Conservation (phyloP, 192 early-diverging fungal genomes). For the Geranomyces michiganensis region DNA sequence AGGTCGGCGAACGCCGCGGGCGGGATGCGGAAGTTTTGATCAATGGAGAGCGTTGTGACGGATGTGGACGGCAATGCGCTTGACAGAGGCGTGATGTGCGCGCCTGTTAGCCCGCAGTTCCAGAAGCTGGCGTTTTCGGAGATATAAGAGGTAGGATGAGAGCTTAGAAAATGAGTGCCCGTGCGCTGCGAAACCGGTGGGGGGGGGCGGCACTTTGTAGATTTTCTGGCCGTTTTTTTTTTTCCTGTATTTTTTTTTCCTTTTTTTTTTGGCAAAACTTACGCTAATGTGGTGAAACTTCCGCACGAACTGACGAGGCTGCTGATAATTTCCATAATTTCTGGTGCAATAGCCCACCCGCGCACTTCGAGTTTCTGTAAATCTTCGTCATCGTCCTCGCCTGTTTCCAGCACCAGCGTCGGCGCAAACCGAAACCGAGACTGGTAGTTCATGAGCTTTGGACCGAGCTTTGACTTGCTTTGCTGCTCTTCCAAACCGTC, state of each 20-base stretch:
- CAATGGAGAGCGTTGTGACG: slow-evolving; percentile 43
- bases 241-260: too few species aligned
- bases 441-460: slow-evolving; percentile 29
- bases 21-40: slow-evolving; percentile 54
- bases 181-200: too few species aligned
- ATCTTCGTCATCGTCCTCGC: slow-evolving; percentile 47
- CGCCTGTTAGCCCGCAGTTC: slow-evolving; percentile 52
- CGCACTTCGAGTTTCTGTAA: slow-evolving; percentile 49
- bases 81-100: slow-evolving; percentile 40
- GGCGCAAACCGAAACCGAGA: slow-evolving; percentile 50
- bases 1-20: slow-evolving; percentile 41
- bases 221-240: too few species aligned
- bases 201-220: too few species aligned
- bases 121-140: slow-evolving; percentile 39
- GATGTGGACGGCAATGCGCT: slow-evolving; percentile 28
- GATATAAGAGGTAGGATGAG: not conserved
- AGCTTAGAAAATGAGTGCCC: too few species aligned
- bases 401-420: slow-evolving; percentile 44
- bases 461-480: not conserved
- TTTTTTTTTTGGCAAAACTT: slow-evolving; percentile 2
- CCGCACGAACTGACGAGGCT: slow-evolving; percentile 29
- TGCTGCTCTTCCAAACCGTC: not conserved
- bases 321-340: slow-evolving; percentile 36
- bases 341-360: slow-evolving; percentile 45
- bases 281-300: slow-evolving; percentile 42